Base-by-base conservation (phyloP, 371 early-diverging fungal genomes). In the Basidiobolus meristosporus region DNA sequence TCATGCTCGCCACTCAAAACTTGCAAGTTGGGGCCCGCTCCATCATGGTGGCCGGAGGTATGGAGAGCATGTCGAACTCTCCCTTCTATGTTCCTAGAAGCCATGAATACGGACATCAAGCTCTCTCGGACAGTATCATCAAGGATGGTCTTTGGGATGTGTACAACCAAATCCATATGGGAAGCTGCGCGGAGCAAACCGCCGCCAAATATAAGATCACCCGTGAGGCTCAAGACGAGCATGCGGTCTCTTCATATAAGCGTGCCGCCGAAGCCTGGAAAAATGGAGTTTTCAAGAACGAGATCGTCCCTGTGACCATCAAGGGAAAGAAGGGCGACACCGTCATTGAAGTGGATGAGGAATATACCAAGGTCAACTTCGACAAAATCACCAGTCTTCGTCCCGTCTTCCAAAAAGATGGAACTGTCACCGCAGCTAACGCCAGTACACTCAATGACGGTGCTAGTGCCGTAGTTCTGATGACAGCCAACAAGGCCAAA, bases 341-440 rank as follows among this genome's bases (percentile, higher is more conserved):
- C 43, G 63, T 76, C n/a, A 63, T 90, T 42, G 65, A 63, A 12
- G 48, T 62, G 14, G 86, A 85, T 56, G 93, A 96, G 41, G 85
- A 86, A 50, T 61, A 67, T 15, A 45, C 60, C 28, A 82, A 84
- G 56, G 52, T 52, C 26, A 38, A 41, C 31, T 38, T 37, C 23
- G 43, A 43, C n/a, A 55, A 44, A 14, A 38, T 41, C 29, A 16
- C 33, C 12, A 31, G 31, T 16, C 40, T 47, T 7, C 41, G 31
- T 36, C 29, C 47, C 12, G 44, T 42, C 7, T 46, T 50, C 23
- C 45, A 50, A 34, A 40, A 55, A 37, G 40, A 28, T 55, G 56
- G 88, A 42, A 81, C 92, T 12, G 90, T 95, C 42, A 95, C 98
- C 31, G 91, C 98, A 7, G 90, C 90, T 47, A 98, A 96, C 65